Percentiles rank a stretch among this genome's conserved stretches.
phyloP scores from a whole-genome alignment of 2,329 filamentous ascomycete species.

The Paramyrothecium sp. region DNA sequence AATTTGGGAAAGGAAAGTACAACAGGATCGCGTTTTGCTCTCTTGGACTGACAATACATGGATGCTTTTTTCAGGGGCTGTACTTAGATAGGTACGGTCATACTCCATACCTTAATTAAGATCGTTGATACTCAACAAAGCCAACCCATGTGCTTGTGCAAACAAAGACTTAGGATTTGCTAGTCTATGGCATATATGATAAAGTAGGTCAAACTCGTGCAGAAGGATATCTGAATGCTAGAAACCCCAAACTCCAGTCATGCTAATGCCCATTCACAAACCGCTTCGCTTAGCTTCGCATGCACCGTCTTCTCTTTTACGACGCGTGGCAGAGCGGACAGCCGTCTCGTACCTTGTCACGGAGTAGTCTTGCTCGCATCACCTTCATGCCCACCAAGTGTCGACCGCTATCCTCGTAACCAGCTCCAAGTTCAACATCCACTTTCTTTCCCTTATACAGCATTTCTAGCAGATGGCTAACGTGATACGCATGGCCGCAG shows the following conservation, averaged over 20 bases:
- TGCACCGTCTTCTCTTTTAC: neutral
- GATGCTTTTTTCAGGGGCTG: neutral
- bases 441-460: conserved; percentile 43
- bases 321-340: conserved; percentile 56
- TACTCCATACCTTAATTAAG: neutral
- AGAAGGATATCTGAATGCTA: conserved; percentile 11
- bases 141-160: no score
- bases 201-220: neutral
- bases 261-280: neutral
- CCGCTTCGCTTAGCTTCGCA: neutral
- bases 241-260: neutral
- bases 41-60: neutral
- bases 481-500: conserved; percentile 80
- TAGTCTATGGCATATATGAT: neutral
- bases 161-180: no score
- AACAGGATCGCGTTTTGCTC: neutral
- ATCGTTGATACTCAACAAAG: neutral
- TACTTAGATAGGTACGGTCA: neutral
- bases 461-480: conserved; percentile 65
- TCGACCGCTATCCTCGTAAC: conserved; percentile 41
- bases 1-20: neutral
- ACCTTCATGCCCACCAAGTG: conserved; percentile 83
- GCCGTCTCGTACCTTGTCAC: conserved; percentile 65
- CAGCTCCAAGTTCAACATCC: conserved; percentile 46
- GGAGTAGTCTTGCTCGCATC: conserved; percentile 76